Base-by-base conservation (phyloP, 2,329 filamentous ascomycete genomes). In the Dendrostoma leiphaemia region DNA sequence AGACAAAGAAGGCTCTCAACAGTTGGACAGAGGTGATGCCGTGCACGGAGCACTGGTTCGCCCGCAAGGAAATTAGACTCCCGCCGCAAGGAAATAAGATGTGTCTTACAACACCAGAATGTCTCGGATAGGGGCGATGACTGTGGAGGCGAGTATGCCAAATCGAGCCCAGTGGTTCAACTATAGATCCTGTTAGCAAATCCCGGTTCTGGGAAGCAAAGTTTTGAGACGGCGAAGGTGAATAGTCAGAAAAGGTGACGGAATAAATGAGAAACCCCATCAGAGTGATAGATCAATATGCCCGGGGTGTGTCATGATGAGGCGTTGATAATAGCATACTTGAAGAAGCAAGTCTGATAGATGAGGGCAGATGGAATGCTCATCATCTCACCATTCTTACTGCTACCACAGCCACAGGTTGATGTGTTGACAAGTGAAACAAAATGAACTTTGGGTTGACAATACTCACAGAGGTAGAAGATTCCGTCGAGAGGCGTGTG, bases 101-200 rank as follows among this genome's bases (percentile, higher is more conserved):
- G 53, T 58, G 49, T 58, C 56, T 56, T 58, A 59, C 57, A 59
- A 57, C 57, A 54, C 53, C 54, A 56, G 45, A 53, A 54, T 57
- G 54, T 57, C 46, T 57, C 57, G 50, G 47, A 34, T 49, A 48
- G 31, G 37, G 50, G 47, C 37, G 44, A 41, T 55, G 53, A 40
- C 31, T 37, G 55, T 48, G 40, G 48, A 51, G 35, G 44, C 45
- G 46, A 38, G 31, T 51, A 38, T 41, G 48, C 56, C 54, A 45
- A 32, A 29, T 49, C 52, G 41, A 29, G 26, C 26, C 38, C 28
- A 35, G 32, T 32, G 19, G 31, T 49, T 34, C 44, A 28, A 29
- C 56, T 58, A 34, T 15, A 49, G 13, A 17, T 55, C 23, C 15
- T 52, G 44, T 58, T 44, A 58, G 56, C 41, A 51, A 32, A 24